A percentile compares a stretch with the other conserved stretches of the same genome.
These are phyloP conservation scores for Senecio squalidus DNA, from an alignment of 140 eudicot genomes.

Conservation along the genomic window DNA sequence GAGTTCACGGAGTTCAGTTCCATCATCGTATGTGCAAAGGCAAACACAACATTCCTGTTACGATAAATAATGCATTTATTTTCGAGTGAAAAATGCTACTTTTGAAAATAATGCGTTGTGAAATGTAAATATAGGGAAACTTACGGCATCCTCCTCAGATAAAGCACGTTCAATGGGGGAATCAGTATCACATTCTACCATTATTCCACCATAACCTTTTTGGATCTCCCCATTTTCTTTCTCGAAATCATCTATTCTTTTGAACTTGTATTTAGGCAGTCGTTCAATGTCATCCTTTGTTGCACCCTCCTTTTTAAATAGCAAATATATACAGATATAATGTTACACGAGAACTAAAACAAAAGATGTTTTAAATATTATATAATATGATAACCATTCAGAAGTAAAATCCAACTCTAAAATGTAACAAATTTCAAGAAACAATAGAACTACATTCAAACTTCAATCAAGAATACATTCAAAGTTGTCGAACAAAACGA, in stretches of 20 bases:
- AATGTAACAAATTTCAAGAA: background rate
- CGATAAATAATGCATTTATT: background rate
- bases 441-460: background rate
- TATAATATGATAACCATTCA: slow-evolving; percentile 6
- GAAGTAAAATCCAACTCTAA: slow-evolving; percentile 2
- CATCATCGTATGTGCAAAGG: slow-evolving; percentile 81
- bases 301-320: slow-evolving; percentile 84
- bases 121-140: slow-evolving; percentile 25
- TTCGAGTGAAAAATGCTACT: background rate
- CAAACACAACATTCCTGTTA: slow-evolving; percentile 93
- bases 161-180: slow-evolving; percentile 75
- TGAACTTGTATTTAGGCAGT: slow-evolving; percentile 68
- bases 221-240: slow-evolving; percentile 86
- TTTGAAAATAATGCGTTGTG: background rate
- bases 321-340: background rate
- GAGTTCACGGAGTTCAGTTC: slow-evolving; percentile 89
- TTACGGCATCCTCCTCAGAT: slow-evolving; percentile 86
- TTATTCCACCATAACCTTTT: slow-evolving; percentile 85
- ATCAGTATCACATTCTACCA: slow-evolving; percentile 85
- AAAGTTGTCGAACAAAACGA: background rate
- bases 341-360: background rate
- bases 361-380: background rate
- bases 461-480: background rate
- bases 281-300: slow-evolving; percentile 85
- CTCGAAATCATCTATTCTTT: slow-evolving; percentile 68